Evolutionary conservation across 2,329 filamentous ascomycete species (phyloP), one percentile per base, ranked within the genome.

Genomic region (Aspergillus sp.): DNA sequence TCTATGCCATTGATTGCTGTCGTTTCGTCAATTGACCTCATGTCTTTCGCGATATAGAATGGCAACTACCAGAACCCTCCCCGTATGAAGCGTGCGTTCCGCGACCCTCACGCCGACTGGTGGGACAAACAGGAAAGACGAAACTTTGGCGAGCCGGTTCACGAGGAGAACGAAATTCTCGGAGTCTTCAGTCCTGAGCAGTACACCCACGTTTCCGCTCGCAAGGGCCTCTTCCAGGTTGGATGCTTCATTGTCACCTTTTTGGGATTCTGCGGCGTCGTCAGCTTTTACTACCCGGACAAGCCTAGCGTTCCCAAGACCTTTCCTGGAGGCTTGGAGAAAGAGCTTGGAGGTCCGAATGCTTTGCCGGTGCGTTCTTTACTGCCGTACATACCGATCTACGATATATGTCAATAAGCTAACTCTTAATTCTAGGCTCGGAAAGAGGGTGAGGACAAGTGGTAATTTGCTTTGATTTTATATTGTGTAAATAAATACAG

Each of bases 91-190:
- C 86, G 91, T 57, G 85, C 90, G 68, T 87, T 89, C 73, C 88
- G 93, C 66, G 93, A 97, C 69, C 93, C 94, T 31, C 81, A 97
- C 67, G 91, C 71, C 64, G 84, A 88, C 64, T 98, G 90, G 89
- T 97, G 90, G 88, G 91, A 98, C 72, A 86, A 90, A 69, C 93
- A 98, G 73, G 93, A 97, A 70, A 85, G 90, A 66, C 83, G 93
- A 61, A 97, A 98, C 78, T 97, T 88, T 66, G 90, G 90, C 69
- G 94, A 98, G 71, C 88, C 91, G 9, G 82, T 95, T 41, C 91
- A 98, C 69, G 94, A 98, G 71, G 93, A 98, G 69, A 86, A 96
- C 69, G 94, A 98, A 67, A 78, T 90, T 45, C 77, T 97, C 45
- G 90, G 90, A 57, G 85, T 95, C 52, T 91, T 98, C 71, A 86